Evolutionary conservation across 768 basidiomycete genomes (phyloP).

Genomic region (Sarcomyxa edulis): DNA sequence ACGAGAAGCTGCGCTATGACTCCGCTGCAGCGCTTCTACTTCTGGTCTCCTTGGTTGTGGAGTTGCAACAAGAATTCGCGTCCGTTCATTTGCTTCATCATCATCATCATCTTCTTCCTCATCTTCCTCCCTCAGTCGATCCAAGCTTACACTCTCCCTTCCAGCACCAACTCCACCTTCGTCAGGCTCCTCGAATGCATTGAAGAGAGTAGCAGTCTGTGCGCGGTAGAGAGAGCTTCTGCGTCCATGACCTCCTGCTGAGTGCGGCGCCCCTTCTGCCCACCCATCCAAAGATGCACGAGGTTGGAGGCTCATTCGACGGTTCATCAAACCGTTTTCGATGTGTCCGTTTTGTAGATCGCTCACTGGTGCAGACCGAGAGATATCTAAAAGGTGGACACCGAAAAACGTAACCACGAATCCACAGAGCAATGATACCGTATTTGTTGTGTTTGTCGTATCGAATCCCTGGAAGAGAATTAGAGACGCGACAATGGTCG

Average conservation of each 20-base stretch:
- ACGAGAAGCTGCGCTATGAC: conserved; percentile 43
- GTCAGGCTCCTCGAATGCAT: conserved; percentile 63
- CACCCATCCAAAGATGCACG: conserved; percentile 79
- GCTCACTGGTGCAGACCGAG: conserved; percentile 47
- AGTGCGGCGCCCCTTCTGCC: conserved; percentile 32
- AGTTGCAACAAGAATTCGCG: too few relatives aligned
- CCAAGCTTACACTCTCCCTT: conserved; percentile 50
- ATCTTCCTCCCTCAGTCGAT: conserved; percentile 64
- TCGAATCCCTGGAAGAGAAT: conserved; percentile 98
- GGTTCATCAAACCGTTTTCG: conserved; percentile 67
- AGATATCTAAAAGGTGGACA: conserved; percentile 89
- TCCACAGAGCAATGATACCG: conserved; percentile 82
- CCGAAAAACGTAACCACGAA: conserved; percentile 94
- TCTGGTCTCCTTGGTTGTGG: conserved; percentile 15
- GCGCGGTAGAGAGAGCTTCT: conserved; percentile 61
- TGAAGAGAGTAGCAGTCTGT: conserved; percentile 66
- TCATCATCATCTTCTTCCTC: conserved; percentile 49
- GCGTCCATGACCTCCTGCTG: conserved; percentile 50
- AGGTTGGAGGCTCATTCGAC: conserved; percentile 76
- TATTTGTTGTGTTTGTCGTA: conserved; percentile 76
- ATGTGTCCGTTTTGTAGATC: conserved; percentile 43
- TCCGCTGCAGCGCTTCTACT: conserved; percentile 9
- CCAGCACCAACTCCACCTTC: conserved; percentile 13
- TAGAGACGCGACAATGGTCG: conserved; percentile 88
- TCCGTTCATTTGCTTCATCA: conserved; percentile 44